A percentile compares a stretch with the other conserved stretches of the same genome.
phyloP scores from a whole-genome alignment of 1,284 basidiomycete species.

The Dichomitus squalens region DNA sequence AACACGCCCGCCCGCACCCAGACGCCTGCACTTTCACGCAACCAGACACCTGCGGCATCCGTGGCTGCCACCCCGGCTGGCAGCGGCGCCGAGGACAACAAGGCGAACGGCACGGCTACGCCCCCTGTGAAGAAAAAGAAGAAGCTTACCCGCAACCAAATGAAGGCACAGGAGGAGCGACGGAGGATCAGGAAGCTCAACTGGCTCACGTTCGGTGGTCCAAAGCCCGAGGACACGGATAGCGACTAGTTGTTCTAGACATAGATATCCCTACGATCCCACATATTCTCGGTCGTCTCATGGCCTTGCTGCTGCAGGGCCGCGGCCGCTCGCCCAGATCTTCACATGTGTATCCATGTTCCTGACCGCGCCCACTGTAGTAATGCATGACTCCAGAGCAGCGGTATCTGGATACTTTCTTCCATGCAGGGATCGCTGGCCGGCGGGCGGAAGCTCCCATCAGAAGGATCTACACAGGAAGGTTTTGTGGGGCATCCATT shows the following conservation, averaged over 20 bases:
- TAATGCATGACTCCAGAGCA: background rate
- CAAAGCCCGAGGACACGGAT: slow-evolving; percentile 81
- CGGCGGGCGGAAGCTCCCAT: background rate
- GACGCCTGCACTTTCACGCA: slow-evolving; percentile 44
- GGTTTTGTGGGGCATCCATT: background rate
- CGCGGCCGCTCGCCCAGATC: background rate
- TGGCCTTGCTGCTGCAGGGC: too few species aligned
- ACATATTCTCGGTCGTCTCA: too few species aligned
- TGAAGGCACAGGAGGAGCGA: slow-evolving; percentile 87
- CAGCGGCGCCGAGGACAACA: slow-evolving; percentile 69
- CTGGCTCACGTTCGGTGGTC: slow-evolving; percentile 84
- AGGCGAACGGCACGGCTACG: slow-evolving; percentile 40
- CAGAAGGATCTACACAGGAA: slow-evolving; percentile 8
- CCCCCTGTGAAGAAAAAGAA: slow-evolving; percentile 80
- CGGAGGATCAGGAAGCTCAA: slow-evolving; percentile 77
- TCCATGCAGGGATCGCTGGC: background rate
- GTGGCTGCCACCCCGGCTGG: slow-evolving; percentile 67
- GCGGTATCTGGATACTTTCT: background rate
- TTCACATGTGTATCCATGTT: background rate
- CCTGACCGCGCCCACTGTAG: background rate
- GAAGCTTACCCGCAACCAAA: slow-evolving; percentile 88
- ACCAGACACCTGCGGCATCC: slow-evolving; percentile 67
- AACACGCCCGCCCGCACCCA: slow-evolving; percentile 61
- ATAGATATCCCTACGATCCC: background rate
- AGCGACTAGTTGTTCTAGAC: slow-evolving; percentile 23